These are phyloP conservation scores for Chlorella sorokiniana DNA, from an alignment of 139 green algal genomes.

Conservation along the genomic window DNA sequence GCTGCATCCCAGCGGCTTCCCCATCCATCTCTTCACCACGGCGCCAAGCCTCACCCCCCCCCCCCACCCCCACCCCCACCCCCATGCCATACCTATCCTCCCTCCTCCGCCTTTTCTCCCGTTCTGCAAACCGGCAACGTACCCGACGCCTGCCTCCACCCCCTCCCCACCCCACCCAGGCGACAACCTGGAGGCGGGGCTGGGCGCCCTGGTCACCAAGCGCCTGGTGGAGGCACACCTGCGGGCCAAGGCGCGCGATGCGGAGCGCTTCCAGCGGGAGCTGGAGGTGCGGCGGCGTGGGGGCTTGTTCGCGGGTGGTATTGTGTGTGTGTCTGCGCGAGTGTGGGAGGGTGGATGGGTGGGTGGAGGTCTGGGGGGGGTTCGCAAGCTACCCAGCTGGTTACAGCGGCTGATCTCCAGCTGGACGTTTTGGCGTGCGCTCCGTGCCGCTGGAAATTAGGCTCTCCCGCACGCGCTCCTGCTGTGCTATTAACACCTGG, in stretches of 20 bases:
- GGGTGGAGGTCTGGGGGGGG: neutral
- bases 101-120: no score
- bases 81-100: no score
- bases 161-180: neutral
- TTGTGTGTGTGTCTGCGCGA: no score
- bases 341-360: no score
- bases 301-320: no score
- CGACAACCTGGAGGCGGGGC: conserved; percentile 27
- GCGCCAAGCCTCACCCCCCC: no score
- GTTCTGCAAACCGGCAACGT: no score
- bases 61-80: no score
- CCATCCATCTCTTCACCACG: no score
- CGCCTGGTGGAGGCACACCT: conserved; percentile 13
- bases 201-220: conserved; percentile 28
- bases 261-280: conserved; percentile 26
- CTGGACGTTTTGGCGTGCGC: neutral
- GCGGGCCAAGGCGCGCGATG: conserved; percentile 1
- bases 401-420: no score
- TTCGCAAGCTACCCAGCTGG: no score
- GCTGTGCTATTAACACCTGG: neutral
- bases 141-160: neutral
- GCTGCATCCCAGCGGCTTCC: no score
- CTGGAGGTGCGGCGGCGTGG: conserved; percentile 2
- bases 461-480: neutral
- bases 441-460: neutral